Percentiles rank a stretch among this genome's conserved stretches.
phyloP scores from a whole-genome alignment of 768 basidiomycete genomes.

The Tylopilus subfusipes region DNA sequence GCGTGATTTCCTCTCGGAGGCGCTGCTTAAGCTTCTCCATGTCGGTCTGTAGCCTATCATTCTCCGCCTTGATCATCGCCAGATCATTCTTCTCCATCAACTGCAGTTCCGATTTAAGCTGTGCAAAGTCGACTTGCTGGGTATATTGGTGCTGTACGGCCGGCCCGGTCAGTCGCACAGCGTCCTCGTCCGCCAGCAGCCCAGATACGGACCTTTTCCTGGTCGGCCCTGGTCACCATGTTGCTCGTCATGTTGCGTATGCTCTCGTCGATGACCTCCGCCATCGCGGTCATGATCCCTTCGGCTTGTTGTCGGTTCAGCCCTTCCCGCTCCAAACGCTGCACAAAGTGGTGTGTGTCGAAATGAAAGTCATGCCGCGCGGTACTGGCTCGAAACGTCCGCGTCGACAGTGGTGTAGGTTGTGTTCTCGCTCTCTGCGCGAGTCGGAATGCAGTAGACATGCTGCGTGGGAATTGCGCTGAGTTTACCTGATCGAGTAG shows the following conservation, averaged over 20 bases:
- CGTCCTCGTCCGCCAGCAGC: not conserved
- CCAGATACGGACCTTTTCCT: constrained; percentile 76
- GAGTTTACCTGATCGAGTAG: not conserved
- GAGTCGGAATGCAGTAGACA: constrained; percentile 12
- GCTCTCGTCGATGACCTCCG: constrained; percentile 96
- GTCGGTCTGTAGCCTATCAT: constrained; percentile 86
- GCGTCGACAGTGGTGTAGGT: not conserved
- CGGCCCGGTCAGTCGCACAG: constrained; percentile 4
- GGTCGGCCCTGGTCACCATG: constrained; percentile 94
- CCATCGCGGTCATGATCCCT: constrained; percentile 96
- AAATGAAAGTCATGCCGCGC: constrained; percentile 66
- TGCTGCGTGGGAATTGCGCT: constrained; percentile 21
- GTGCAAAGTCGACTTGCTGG: constrained; percentile 95
- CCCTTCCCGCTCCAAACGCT: constrained; percentile 85
- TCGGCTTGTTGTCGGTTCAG: constrained; percentile 89
- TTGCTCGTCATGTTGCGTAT: constrained; percentile 93
- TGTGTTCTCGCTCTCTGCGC: constrained; percentile 2
- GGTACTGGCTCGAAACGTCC: constrained; percentile 31
- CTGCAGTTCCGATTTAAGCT: constrained; percentile 94
- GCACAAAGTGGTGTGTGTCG: constrained; percentile 93
- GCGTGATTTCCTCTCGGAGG: constrained; percentile 84
- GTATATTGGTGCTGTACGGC: constrained; percentile 76
- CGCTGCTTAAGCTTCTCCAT: constrained; percentile 95
- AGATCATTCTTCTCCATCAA: constrained; percentile 97
- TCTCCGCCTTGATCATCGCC: constrained; percentile 93